Base-by-base conservation (phyloP, 1,139 yeast genomes). In the Nakaseomyces delphensis region DNA sequence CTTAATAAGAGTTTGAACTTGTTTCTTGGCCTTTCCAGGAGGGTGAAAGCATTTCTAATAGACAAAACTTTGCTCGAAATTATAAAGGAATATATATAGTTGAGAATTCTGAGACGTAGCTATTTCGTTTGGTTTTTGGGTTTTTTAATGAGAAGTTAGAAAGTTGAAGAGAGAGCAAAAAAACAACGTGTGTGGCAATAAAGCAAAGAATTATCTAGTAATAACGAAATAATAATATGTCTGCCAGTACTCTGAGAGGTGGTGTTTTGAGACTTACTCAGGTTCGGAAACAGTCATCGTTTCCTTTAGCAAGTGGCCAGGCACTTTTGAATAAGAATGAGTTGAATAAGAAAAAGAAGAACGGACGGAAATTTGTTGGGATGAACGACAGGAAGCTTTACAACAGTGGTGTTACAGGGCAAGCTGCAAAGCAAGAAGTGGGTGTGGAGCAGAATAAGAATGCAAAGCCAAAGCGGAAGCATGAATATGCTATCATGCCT, bases 401-500 rank as follows among this genome's bases (percentile, higher is more conserved):
- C 18, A 33, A 33, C 18, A 33, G 37, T 33, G 37, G 37, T 20
- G 14, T 33, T 20, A 33, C 37, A 4, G 18, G 18, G n/a, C 27
- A 20, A 2, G 27, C 18, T 10, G 24, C 11, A 16, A 19, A 33
- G 27, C n/a, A 20, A 16, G 11, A 13, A 13, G 37, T 20, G 16
- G 37, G 13, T 7, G 27, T 33, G 27, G 18, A 13, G 11, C 25
- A 25, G 28, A 25, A 11, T 20, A n/a, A 20, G 37, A 13, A 20
- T 15, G 6, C 15, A 11, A 21, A 20, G 23, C 7, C 16, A 23
- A 31, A 31, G 27, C 20, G 13, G 18, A 10, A 13, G 15, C 21
- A 33, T 13, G 37, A 20, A 39, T 59, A 52, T 41, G 51, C 58
- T 9, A 50, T 58, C 47, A 36, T 59, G 15, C 64, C 64, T 25